phyloP scores from a whole-genome alignment of 225 moss, liverwort and hornwort genomes.

The Bryoerythrophyllum caledonicum region DNA sequence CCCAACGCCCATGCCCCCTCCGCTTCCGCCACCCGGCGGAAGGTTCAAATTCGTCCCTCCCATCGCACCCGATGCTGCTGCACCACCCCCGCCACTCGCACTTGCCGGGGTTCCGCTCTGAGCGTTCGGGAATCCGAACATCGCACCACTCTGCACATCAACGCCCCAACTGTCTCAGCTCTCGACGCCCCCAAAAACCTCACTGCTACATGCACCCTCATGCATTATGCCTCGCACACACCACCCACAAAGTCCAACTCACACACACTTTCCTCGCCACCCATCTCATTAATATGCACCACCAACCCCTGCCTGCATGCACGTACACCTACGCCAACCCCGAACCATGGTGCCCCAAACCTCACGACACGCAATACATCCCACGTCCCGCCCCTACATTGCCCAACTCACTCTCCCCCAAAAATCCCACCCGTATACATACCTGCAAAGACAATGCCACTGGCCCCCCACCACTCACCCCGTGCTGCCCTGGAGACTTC shows the following conservation, averaged over 20 bases:
- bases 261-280: background rate
- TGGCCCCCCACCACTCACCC: constrained; percentile 33
- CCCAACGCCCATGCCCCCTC: background rate
- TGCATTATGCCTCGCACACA: background rate
- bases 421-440: background rate
- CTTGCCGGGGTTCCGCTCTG: constrained; percentile 43
- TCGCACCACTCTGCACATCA: constrained; percentile 38
- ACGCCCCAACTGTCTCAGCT: background rate
- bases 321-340: background rate
- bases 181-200: background rate
- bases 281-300: background rate
- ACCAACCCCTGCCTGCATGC: background rate
- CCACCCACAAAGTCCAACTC: too few species aligned
- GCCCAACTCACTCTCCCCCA: background rate
- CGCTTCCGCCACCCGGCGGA: constrained; percentile 39
- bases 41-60: constrained; percentile 48
- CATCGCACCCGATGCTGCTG: constrained; percentile 24
- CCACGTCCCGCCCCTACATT: background rate
- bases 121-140: constrained; percentile 49
- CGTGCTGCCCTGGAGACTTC: constrained; percentile 63
- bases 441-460: constrained; percentile 68
- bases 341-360: background rate
- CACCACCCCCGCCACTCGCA: constrained; percentile 21
- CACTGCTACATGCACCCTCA: background rate
- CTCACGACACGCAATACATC: background rate